Base-by-base conservation (phyloP, 441 rosid genomes). In the Adansonia rubrostipa region DNA sequence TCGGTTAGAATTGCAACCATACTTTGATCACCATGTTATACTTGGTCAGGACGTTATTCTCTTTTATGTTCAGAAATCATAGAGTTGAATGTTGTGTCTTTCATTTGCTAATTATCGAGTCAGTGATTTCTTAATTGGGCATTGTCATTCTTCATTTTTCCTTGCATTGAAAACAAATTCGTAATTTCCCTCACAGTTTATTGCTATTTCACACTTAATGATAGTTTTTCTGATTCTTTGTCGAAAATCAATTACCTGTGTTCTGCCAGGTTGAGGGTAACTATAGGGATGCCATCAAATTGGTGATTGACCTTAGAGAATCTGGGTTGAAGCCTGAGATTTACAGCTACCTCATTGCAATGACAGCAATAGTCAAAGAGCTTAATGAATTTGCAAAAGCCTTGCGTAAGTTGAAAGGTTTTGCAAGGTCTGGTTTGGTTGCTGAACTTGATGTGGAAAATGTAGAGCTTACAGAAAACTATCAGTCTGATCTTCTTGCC, bases 351-450 rank as follows among this genome's bases (percentile, higher is more conserved):
- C 87, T 92, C 8, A 89, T 93, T 77, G 96, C 96, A 53, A 91
- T 95, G 97, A 90, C 97, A 77, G 97, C 97, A n/a, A 88, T 95
- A 14, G 99, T 95, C 67, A 93, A 95, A 87, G 99, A 95, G 88
- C 86, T 95, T 24, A 93, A 88, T 79, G 93, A 91, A 66, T 77
- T 93, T 54, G 88, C 96, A 14, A 95, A 92, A 78, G 89, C 92
- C 13, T 78, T 93, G 58, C 90, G 94, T 8, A 91, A 90, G 75
- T 83, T 95, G 75, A 95, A 87, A 85, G 88, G 87, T 42, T 89
- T 87, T 81, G 84, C 88, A 5, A 88, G 85, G 70, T 81, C 89
- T 36, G 92, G 98, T 82, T 80, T 83, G 70, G 78, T 90, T 66
- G 82, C 91, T 19, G 88, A 91, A 81, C 85, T 93, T 9, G 92